A percentile compares a stretch with the other conserved stretches of the same genome.
Evolutionary conservation across 139 green algal genomes (phyloP).

Genomic region (Limnomonas spitsbergensis): DNA sequence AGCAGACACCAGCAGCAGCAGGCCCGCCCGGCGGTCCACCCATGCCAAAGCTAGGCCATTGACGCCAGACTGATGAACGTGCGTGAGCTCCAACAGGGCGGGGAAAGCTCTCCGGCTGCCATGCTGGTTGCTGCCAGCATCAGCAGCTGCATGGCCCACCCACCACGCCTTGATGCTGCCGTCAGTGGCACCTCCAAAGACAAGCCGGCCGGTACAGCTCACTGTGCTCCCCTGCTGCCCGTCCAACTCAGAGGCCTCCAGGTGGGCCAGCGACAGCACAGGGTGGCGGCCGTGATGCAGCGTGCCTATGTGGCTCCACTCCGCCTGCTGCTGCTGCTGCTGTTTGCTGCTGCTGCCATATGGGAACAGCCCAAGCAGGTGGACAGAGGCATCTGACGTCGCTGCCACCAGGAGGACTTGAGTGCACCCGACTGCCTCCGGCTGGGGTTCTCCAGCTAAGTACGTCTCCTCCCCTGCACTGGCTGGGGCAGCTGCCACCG

Average conservation of each 20-base stretch:
- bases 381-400: not conserved
- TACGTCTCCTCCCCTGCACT: too few relatives aligned
- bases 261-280: not conserved
- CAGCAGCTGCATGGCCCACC: not conserved
- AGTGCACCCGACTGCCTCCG: too few relatives aligned
- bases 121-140: not conserved
- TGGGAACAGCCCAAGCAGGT: not conserved
- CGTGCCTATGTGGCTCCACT: not conserved
- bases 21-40: not conserved
- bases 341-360: not conserved
- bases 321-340: not conserved
- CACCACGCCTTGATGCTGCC: not conserved
- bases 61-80: not conserved
- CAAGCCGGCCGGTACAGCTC: not conserved
- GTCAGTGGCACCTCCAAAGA: not conserved
- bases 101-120: not conserved
- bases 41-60: not conserved
- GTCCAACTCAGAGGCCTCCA: not conserved
- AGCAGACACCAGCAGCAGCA: not conserved
- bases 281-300: not conserved
- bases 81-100: not conserved
- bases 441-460: too few relatives aligned
- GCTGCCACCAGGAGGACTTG: not conserved
- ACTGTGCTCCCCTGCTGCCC: not conserved
- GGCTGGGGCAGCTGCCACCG: too few relatives aligned